Evolutionary conservation across 352 stramenopile species (phyloP).

Genomic region (Globisporangium heterothallicum): DNA sequence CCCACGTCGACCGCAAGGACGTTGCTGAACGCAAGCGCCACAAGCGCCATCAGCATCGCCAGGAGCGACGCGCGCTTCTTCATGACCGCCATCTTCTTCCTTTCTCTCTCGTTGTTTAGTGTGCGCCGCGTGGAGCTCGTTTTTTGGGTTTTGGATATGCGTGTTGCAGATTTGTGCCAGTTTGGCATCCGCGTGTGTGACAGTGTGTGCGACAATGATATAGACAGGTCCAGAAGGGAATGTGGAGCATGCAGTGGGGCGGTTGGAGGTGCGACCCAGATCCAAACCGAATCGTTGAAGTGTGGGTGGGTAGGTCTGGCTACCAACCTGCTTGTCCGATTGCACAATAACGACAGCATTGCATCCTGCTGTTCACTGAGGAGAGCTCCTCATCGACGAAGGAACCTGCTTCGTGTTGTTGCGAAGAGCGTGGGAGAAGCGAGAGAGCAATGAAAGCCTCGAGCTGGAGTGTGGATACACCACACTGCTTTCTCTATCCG

Average conservation of each 20-base stretch:
- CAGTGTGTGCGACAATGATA: neutral
- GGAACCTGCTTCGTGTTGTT: too few species aligned
- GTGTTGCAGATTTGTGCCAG: neutral
- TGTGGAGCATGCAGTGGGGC: neutral
- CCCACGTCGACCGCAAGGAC: slow-evolving; percentile 9
- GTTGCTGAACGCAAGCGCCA: slow-evolving; percentile 9
- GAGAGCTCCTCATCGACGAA: too few species aligned
- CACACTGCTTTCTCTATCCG: too few species aligned
- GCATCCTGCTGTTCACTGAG: too few species aligned
- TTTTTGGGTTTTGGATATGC: neutral
- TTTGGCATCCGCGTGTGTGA: too few species aligned
- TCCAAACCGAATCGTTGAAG: neutral
- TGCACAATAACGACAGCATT: too few species aligned
- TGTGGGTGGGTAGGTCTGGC: neutral
- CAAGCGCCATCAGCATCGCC: slow-evolving; percentile 15
- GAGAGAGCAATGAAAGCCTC: too few species aligned
- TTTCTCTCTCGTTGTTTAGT: slow-evolving; percentile 1
- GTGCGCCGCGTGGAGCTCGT: slow-evolving; percentile 5
- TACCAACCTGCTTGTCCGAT: too few species aligned
- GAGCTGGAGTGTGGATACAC: too few species aligned
- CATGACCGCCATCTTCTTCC: slow-evolving; percentile 1
- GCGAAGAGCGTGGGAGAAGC: too few species aligned
- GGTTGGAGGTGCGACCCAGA: too few species aligned
- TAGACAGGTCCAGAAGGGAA: neutral
- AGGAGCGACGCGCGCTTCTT: slow-evolving; percentile 9